These are phyloP conservation scores for Cyberlindnera maritima DNA, from an alignment of 805 yeast species.

Conservation along the genomic window DNA sequence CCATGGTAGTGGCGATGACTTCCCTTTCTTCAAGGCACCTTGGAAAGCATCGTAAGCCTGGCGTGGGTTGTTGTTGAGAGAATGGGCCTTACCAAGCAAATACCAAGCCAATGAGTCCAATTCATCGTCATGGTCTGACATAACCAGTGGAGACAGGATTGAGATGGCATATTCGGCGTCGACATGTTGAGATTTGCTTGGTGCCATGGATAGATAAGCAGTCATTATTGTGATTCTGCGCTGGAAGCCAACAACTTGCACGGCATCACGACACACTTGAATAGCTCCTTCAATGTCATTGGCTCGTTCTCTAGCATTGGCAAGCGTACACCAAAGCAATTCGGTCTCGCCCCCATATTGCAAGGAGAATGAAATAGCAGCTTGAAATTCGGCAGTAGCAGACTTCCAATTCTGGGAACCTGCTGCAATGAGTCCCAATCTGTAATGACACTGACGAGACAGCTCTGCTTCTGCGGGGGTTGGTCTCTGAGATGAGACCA, in stretches of 20 bases:
- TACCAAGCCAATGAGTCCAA: constrained; percentile 56
- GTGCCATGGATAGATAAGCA: constrained; percentile 45
- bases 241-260: constrained; percentile 43
- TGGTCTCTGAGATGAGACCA: constrained; percentile 29
- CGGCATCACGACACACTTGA: constrained; percentile 47
- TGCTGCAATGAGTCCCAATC: constrained; percentile 53
- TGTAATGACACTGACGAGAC: constrained; percentile 51
- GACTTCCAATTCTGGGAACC: constrained; percentile 47
- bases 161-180: constrained; percentile 37
- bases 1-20: constrained; percentile 61
- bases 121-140: constrained; percentile 19
- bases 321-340: constrained; percentile 51
- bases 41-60: constrained; percentile 56
- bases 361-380: constrained; percentile 37
- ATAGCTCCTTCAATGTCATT: constrained; percentile 49
- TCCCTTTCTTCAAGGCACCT: constrained; percentile 50
- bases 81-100: constrained; percentile 51
- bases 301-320: constrained; percentile 43
- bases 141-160: constrained; percentile 27
- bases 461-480: constrained; percentile 41
- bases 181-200: constrained; percentile 24
- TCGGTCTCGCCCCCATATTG: constrained; percentile 15
- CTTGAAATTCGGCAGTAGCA: constrained; percentile 48
- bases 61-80: constrained; percentile 43
- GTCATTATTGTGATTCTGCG: constrained; percentile 47